A percentile compares a stretch with the other conserved stretches of the same genome.
phyloP scores from a whole-genome alignment of 192 early-diverging fungal genomes.

The Backusella parvicylindrica region DNA sequence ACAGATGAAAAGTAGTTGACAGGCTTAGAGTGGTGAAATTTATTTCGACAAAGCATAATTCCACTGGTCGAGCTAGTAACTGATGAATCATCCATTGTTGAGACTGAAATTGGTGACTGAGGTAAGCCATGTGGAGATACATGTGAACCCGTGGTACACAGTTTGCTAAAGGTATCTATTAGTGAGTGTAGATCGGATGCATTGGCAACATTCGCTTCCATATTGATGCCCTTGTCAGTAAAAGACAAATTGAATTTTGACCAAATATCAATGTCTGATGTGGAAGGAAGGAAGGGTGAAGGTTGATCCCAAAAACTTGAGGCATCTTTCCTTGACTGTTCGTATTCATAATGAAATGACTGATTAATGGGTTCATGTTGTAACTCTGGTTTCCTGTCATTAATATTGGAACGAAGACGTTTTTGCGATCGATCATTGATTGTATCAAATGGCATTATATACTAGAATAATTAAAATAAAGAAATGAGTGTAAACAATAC shows the following conservation, averaged over 20 bases:
- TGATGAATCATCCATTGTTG: background rate
- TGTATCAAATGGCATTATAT: conserved; percentile 6
- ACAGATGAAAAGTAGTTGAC: conserved; percentile 23
- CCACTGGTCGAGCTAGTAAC: background rate
- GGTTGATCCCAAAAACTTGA: background rate
- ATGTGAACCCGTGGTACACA: conserved; percentile 3
- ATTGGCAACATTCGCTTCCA: conserved; percentile 31
- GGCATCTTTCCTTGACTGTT: background rate
- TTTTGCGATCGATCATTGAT: conserved; percentile 3
- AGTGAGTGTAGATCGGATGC: conserved; percentile 29
- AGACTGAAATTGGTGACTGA: background rate
- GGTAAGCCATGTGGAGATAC: background rate
- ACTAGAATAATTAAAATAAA: background rate
- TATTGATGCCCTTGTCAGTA: conserved; percentile 23
- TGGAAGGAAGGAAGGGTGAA: background rate
- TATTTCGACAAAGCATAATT: conserved; percentile 22
- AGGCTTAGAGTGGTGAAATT: conserved; percentile 17
- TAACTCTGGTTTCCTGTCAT: background rate
- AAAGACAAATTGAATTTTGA: conserved; percentile 28
- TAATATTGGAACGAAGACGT: background rate
- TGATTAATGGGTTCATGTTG: background rate
- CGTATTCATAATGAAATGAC: background rate
- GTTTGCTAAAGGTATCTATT: conserved; percentile 27
- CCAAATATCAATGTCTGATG: background rate
- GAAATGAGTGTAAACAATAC: background rate